Evolutionary conservation across 768 basidiomycete species (phyloP), one percentile per base, ranked within the genome.

Genomic region (Kwoniella pini): DNA sequence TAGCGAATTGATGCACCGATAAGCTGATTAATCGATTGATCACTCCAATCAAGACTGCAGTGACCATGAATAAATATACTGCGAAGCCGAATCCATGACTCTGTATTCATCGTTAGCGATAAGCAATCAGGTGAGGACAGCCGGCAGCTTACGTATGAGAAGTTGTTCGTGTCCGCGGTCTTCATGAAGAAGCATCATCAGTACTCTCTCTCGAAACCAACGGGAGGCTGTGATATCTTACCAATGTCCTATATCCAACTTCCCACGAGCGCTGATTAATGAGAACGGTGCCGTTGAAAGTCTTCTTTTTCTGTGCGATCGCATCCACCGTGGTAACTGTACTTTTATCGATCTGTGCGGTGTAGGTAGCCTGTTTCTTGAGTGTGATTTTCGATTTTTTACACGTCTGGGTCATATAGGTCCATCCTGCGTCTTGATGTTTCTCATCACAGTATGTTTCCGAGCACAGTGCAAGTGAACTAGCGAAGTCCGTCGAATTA

Each of bases 61-160:
- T 30, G 2, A 33, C 59, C 4, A 65, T 21, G 5, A 68, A 48
- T 24, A 68, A n/a, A 27, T 68, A 68, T 15, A 68, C 22, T 12
- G 54, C 36, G 51, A 57, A 68, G 5, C 67, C 67, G 44, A 62
- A 68, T 15, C 59, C 60, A 26, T 68, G 67, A 28, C 65, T 57
- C 62, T 67, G 33, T n/a, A n/a, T n/a, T n/a, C n/a, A n/a, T n/a
- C n/a, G n/a, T n/a, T n/a, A n/a, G n/a, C n/a, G n/a, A n/a, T n/a
- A n/a, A n/a, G n/a, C 33, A 36, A 15, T 36, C 7, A 15, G 15
- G 7, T 36, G 33, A 36, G 33, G 33, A 36, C 33, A 36, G n/a
- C n/a, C n/a, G n/a, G n/a, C n/a, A n/a, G n/a, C n/a, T n/a, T 36
- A 36, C 33, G 15, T 36, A 36, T 36, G 7, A 15, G 15, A 36